Conservation (phyloP, 2,329 filamentous ascomycete genomes). For the Pyrenochaeta sp. region DNA sequence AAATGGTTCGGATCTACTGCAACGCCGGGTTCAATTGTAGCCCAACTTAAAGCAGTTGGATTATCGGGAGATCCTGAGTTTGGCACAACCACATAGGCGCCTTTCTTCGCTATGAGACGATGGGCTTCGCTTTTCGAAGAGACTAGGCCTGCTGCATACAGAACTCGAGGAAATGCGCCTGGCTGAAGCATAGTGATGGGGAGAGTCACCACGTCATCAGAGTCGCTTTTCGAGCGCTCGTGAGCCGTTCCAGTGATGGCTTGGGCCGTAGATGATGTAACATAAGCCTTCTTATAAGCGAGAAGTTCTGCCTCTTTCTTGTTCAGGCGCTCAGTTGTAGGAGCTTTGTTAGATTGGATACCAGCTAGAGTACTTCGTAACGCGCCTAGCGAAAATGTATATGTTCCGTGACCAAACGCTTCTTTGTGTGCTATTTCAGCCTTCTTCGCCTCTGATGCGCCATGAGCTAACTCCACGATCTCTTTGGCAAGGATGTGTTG, state of each 20-base stretch:
- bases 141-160: slow-evolving; percentile 68
- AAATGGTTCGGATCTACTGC: slow-evolving; percentile 66
- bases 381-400: slow-evolving; percentile 36
- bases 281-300: slow-evolving; percentile 38
- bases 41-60: slow-evolving; percentile 64
- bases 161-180: slow-evolving; percentile 66
- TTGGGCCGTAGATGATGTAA: slow-evolving; percentile 23
- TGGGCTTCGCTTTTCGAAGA: slow-evolving; percentile 66
- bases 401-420: slow-evolving; percentile 50
- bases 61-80: slow-evolving; percentile 54
- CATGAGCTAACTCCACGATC: slow-evolving; percentile 82
- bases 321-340: slow-evolving; percentile 2
- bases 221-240: slow-evolving; percentile 53
- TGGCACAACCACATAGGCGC: slow-evolving; percentile 64
- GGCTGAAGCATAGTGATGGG: slow-evolving; percentile 64
- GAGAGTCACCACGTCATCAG: slow-evolving; percentile 66
- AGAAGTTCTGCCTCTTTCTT: slow-evolving; percentile 23
- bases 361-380: slow-evolving; percentile 29
- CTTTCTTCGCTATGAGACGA: slow-evolving; percentile 63
- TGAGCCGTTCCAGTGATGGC: slow-evolving; percentile 11
- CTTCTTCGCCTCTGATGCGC: slow-evolving; percentile 67
- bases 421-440: slow-evolving; percentile 67
- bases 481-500: slow-evolving; percentile 87
- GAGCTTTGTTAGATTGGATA: slow-evolving; percentile 4
- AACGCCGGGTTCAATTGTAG: slow-evolving; percentile 68